Evolutionary conservation across 2,329 filamentous ascomycete genomes (phyloP).

Genomic region (Sclerotinia spermophila): DNA sequence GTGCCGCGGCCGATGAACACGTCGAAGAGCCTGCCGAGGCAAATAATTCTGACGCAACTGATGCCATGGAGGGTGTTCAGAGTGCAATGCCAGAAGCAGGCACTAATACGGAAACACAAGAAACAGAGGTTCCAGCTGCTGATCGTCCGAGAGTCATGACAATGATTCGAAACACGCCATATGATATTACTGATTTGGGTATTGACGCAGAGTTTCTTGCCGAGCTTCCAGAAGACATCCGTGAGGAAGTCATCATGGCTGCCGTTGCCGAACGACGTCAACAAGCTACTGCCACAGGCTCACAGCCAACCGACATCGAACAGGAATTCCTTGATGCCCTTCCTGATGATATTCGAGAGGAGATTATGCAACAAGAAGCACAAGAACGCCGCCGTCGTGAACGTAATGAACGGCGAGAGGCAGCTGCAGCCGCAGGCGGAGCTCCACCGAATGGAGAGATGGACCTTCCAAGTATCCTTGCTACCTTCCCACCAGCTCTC

Average conservation of each 20-base stretch:
- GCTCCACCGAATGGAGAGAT: constrained; percentile 62
- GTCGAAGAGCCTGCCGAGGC: constrained; percentile 36
- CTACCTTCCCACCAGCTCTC: constrained; percentile 80
- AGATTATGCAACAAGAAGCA: constrained; percentile 87
- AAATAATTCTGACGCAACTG: constrained; percentile 25
- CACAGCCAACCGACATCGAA: constrained; percentile 79
- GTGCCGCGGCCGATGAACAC: constrained; percentile 42
- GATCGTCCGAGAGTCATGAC: constrained; percentile 67
- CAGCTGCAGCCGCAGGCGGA: constrained; percentile 49
- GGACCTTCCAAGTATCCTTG: constrained; percentile 87
- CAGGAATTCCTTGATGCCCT: constrained; percentile 92
- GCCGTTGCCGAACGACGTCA: constrained; percentile 80
- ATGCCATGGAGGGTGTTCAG: constrained; percentile 74
- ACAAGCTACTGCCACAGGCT: constrained; percentile 66
- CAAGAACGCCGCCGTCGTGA: constrained; percentile 84
- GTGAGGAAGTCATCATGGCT: constrained; percentile 92
- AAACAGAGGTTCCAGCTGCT: constrained; percentile 43
- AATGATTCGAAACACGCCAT: constrained; percentile 77
- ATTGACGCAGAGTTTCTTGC: constrained; percentile 94
- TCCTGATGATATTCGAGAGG: constrained; percentile 82
- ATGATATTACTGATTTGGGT: constrained; percentile 90
- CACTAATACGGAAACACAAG: neutral
- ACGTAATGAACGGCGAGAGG: constrained; percentile 73
- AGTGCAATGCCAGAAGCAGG: constrained; percentile 38
- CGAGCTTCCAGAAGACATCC: constrained; percentile 93